phyloP scores from a whole-genome alignment of 2,329 filamentous ascomycete species.

The Monilinia laxa region DNA sequence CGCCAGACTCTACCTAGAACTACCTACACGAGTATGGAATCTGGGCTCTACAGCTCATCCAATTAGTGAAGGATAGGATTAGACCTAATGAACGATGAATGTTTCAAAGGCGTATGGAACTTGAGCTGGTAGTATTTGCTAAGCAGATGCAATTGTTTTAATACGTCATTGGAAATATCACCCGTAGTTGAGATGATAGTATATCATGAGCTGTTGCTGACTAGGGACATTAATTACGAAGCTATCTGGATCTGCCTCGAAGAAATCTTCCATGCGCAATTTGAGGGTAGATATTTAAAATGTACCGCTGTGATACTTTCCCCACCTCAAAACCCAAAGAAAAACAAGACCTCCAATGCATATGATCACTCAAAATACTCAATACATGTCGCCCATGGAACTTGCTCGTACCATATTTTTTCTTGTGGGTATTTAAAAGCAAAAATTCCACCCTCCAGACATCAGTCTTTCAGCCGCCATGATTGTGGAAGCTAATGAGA shows the following conservation, averaged over 20 bases:
- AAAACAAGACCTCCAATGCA: neutral
- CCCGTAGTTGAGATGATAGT: too few species aligned
- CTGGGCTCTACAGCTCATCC: too few species aligned
- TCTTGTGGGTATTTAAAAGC: neutral
- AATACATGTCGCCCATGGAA: neutral
- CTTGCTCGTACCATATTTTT: neutral
- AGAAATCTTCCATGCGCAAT: neutral
- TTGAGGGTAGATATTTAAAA: neutral
- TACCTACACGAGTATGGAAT: too few species aligned
- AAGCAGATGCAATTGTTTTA: too few species aligned
- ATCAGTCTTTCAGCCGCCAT: neutral
- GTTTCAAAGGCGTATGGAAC: neutral
- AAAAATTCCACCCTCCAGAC: neutral
- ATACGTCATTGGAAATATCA: too few species aligned
- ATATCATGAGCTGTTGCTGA: neutral
- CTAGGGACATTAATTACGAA: neutral
- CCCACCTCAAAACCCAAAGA: neutral
- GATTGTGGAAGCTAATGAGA: neutral
- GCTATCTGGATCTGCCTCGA: neutral
- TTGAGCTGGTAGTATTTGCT: too few species aligned
- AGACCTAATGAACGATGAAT: too few species aligned
- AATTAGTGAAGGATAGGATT: too few species aligned
- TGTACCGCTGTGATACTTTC: neutral
- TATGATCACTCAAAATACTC: neutral
- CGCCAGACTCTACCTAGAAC: too few species aligned